These are phyloP conservation scores for Lachnellula arida DNA, from an alignment of 2,329 filamentous ascomycete species.

Conservation along the genomic window DNA sequence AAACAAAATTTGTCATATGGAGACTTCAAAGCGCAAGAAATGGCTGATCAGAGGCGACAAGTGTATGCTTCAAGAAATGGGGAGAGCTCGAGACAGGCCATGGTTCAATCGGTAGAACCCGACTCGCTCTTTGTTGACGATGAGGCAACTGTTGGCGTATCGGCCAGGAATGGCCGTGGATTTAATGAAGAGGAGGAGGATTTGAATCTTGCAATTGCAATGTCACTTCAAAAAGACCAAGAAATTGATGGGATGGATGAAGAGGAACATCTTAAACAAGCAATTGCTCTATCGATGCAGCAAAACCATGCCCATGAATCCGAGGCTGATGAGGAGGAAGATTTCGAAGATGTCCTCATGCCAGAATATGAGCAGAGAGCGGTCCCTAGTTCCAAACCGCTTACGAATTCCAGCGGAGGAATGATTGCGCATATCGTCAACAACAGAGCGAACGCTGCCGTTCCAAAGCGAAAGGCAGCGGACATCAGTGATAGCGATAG, in stretches of 20 bases:
- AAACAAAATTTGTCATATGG: constrained; percentile 22
- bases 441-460: constrained; percentile 60
- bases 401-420: constrained; percentile 47
- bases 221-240: constrained; percentile 61
- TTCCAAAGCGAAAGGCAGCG: constrained; percentile 38
- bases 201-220: constrained; percentile 71
- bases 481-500: constrained; percentile 56
- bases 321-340: constrained; percentile 33
- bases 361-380: constrained; percentile 55
- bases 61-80: constrained; percentile 15
- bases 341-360: constrained; percentile 47
- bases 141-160: constrained; percentile 8
- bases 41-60: constrained; percentile 22
- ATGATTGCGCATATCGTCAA: constrained; percentile 73
- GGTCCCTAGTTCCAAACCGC: constrained; percentile 46
- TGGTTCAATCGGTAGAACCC: constrained; percentile 16
- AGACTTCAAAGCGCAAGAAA: constrained; percentile 25
- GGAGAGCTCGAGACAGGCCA: constrained; percentile 4
- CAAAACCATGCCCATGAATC: constrained; percentile 46
- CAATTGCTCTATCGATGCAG: constrained; percentile 80
- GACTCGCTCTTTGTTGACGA: constrained; percentile 30
- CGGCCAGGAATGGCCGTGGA: constrained; percentile 4
- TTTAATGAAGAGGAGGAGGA: constrained; percentile 52
- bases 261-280: constrained; percentile 71
- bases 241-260: constrained; percentile 44